These are phyloP conservation scores for Diplodia mutila DNA, from an alignment of 2,329 filamentous ascomycete genomes.

Conservation along the genomic window DNA sequence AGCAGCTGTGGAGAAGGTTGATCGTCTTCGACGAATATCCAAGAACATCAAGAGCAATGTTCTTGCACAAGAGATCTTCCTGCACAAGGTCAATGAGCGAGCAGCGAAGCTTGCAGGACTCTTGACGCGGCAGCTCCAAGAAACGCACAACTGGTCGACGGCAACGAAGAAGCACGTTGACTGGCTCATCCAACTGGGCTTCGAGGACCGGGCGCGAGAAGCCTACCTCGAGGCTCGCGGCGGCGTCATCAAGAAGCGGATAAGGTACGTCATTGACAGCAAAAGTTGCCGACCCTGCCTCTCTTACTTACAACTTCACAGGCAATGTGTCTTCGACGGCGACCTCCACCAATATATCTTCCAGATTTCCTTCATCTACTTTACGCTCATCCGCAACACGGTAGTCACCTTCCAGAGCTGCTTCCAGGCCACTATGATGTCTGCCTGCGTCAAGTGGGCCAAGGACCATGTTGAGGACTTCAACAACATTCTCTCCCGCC, in stretches of 20 bases:
- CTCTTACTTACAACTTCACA: conserved; percentile 45
- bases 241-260: conserved; percentile 76
- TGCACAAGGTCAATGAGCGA: conserved; percentile 85
- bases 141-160: conserved; percentile 74
- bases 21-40: conserved; percentile 80
- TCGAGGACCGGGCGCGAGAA: conserved; percentile 85
- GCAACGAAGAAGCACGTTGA: conserved; percentile 80
- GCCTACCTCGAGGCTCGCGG: conserved; percentile 81
- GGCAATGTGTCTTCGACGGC: conserved; percentile 93
- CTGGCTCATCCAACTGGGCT: conserved; percentile 85
- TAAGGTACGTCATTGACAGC: conserved; percentile 62
- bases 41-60: conserved; percentile 81
- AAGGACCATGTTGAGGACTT: conserved; percentile 92
- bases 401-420: conserved; percentile 79
- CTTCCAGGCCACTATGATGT: conserved; percentile 85
- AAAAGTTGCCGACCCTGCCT: conserved; percentile 20
- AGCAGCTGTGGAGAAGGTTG: conserved; percentile 78
- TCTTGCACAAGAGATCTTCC: conserved; percentile 89
- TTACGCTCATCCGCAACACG: conserved; percentile 91
- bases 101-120: conserved; percentile 76
- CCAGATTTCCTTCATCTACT: conserved; percentile 94
- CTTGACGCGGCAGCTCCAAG: conserved; percentile 75
- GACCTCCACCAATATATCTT: conserved; percentile 92
- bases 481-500: conserved; percentile 78
- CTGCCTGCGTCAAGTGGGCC: conserved; percentile 96